Percentiles rank a stretch among this genome's conserved stretches.
Conservation (phyloP, 2,329 filamentous ascomycete genomes). For the Hypoxylon sp. region DNA sequence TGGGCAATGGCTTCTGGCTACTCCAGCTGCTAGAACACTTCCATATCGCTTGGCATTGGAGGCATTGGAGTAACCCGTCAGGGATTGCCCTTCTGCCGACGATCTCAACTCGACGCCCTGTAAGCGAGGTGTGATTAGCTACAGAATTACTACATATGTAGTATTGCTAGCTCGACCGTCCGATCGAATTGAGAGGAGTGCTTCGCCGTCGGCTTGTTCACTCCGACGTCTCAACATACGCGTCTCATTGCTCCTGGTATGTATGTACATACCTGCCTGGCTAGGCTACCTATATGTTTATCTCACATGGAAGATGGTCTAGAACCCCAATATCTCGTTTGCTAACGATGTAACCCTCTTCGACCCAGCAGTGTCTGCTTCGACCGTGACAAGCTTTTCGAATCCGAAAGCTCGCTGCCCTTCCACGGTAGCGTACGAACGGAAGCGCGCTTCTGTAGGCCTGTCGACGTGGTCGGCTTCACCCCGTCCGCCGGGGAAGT, state of each 20-base stretch:
- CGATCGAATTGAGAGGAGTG: no score
- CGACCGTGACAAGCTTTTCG: slow-evolving; percentile 46
- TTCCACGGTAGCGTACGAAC: slow-evolving; percentile 42
- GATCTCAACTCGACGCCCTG: no score
- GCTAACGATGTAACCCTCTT: slow-evolving; percentile 50
- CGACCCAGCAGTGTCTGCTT: slow-evolving; percentile 47
- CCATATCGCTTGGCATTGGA: slow-evolving; percentile 14
- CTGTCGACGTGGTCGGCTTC: slow-evolving; percentile 64
- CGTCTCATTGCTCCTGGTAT: no score
- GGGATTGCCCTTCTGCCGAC: no score
- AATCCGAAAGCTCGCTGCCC: slow-evolving; percentile 57
- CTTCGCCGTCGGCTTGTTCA: no score
- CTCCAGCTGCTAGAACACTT: neutral
- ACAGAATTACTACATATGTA: no score
- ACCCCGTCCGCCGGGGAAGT: slow-evolving; percentile 76
- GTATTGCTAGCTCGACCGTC: no score
- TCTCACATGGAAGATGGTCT: neutral
- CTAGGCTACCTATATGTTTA: neutral
- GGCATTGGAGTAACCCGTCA: neutral
- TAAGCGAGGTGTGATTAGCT: no score
- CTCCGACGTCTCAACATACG: no score
- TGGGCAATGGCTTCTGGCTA: neutral
- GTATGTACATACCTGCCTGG: neutral
- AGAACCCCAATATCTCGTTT: slow-evolving; percentile 56
- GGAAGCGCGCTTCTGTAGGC: slow-evolving; percentile 52